These are phyloP conservation scores for Zymoseptoria crescenta DNA, from an alignment of 2,329 filamentous ascomycete species.

Conservation along the genomic window DNA sequence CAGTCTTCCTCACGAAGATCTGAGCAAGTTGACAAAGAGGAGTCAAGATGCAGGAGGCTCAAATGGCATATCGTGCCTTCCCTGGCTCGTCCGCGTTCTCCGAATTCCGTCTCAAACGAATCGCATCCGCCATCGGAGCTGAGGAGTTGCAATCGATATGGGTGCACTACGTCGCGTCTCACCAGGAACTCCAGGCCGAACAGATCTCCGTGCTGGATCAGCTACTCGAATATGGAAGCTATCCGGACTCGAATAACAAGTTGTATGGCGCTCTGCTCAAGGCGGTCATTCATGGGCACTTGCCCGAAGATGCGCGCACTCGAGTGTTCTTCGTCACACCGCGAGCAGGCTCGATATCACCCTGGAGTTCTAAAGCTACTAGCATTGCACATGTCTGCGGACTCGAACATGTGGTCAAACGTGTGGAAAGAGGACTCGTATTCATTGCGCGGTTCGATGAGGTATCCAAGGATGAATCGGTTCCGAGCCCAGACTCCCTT, in stretches of 20 bases:
- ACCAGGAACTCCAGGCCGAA: slow-evolving; percentile 33
- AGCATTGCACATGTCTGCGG: slow-evolving; percentile 90
- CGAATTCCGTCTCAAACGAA: slow-evolving; percentile 40
- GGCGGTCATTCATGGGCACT: slow-evolving; percentile 41
- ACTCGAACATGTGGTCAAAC: slow-evolving; percentile 59
- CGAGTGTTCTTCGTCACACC: slow-evolving; percentile 67
- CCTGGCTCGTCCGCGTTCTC: slow-evolving; percentile 50
- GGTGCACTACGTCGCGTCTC: slow-evolving; percentile 44
- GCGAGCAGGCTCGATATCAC: slow-evolving; percentile 73
- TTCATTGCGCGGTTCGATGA: slow-evolving; percentile 57
- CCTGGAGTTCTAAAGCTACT: slow-evolving; percentile 95
- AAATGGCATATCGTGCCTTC: slow-evolving; percentile 35
- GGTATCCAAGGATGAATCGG: slow-evolving; percentile 41
- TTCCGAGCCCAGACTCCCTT: slow-evolving; percentile 61
- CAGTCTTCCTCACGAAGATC: neutral
- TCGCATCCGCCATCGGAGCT: slow-evolving; percentile 41
- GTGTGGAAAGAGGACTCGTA: slow-evolving; percentile 80
- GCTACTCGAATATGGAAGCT: slow-evolving; percentile 53
- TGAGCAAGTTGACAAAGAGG: neutral
- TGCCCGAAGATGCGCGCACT: slow-evolving; percentile 44
- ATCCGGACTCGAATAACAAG: slow-evolving; percentile 39
- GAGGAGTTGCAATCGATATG: slow-evolving; percentile 42
- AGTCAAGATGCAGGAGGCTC: neutral
- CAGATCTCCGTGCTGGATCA: slow-evolving; percentile 49
- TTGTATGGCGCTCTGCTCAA: slow-evolving; percentile 41